Percentiles rank a stretch among this genome's conserved stretches.
These are phyloP conservation scores for Kodamaea suecica DNA, from an alignment of 1,139 yeast genomes.

Conservation along the genomic window DNA sequence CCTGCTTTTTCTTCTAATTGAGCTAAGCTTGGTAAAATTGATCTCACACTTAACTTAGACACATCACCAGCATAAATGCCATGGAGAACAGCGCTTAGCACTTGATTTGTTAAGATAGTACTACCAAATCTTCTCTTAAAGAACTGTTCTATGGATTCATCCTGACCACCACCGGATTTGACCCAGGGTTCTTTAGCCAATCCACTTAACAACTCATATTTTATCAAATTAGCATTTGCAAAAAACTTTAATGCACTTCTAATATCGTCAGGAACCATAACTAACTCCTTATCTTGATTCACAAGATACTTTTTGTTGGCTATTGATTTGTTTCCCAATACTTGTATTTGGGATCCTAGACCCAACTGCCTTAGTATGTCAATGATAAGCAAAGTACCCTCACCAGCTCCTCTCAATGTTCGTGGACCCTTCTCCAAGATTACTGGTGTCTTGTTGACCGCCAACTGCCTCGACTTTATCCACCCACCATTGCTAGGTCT, in stretches of 20 bases:
- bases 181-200: conserved; percentile 45
- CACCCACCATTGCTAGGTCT: conserved; percentile 69
- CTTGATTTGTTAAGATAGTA: conserved; percentile 52
- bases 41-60: conserved; percentile 58
- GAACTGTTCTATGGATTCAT: conserved; percentile 72
- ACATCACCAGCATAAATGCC: conserved; percentile 93
- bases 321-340: conserved; percentile 43
- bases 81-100: conserved; percentile 78
- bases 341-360: conserved; percentile 41
- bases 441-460: conserved; percentile 15
- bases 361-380: conserved; percentile 54
- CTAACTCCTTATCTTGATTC: conserved; percentile 33
- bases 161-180: conserved; percentile 28
- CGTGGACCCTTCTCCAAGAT: conserved; percentile 72
- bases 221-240: conserved; percentile 33
- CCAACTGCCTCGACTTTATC: conserved; percentile 50
- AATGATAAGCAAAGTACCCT: conserved; percentile 58
- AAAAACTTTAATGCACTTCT: conserved; percentile 40
- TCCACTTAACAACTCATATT: conserved; percentile 26
- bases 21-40: conserved; percentile 52
- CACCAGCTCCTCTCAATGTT: conserved; percentile 67
- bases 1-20: conserved; percentile 60
- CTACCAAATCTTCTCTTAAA: conserved; percentile 66
- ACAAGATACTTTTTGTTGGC: conserved; percentile 65
- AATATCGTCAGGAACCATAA: conserved; percentile 54